A percentile compares a stretch with the other conserved stretches of the same genome.
These are phyloP conservation scores for Colletotrichum sp. DNA, from an alignment of 2,329 filamentous ascomycete species.

Conservation along the genomic window DNA sequence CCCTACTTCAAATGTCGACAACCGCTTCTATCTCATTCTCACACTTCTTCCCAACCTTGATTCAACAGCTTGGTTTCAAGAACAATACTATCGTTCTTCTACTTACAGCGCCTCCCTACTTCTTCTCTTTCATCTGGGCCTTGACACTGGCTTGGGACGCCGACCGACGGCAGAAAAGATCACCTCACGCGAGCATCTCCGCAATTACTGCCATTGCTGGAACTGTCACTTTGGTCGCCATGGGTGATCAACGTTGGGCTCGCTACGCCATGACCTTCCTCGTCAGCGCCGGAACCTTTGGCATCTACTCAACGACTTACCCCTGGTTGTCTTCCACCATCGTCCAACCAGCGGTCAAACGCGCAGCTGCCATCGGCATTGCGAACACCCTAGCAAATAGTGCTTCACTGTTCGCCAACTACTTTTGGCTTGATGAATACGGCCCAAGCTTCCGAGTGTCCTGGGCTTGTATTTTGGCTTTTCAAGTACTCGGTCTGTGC, in stretches of 20 bases:
- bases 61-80: conserved; percentile 27
- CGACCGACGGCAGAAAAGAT: not conserved
- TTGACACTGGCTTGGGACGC: conserved; percentile 3
- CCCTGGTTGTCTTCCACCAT: conserved; percentile 25
- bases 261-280: conserved; percentile 24
- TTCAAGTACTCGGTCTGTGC: conserved; percentile 22
- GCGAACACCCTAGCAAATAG: conserved; percentile 26
- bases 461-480: not conserved
- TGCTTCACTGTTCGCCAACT: conserved; percentile 26
- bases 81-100: conserved; percentile 24
- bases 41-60: conserved; percentile 31
- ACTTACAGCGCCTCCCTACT: conserved; percentile 31
- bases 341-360: conserved; percentile 20
- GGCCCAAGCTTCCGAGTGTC: conserved; percentile 16
- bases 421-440: conserved; percentile 25
- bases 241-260: not conserved
- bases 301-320: conserved; percentile 24
- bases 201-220: not conserved
- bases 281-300: not conserved
- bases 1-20: not conserved
- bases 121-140: not conserved
- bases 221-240: not conserved
- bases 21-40: not conserved
- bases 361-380: conserved; percentile 20
- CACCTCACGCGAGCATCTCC: not conserved